A percentile compares a stretch with the other conserved stretches of the same genome.
Evolutionary conservation across 2,329 filamentous ascomycete genomes (phyloP).

Genomic region (Fusarium anguioides): DNA sequence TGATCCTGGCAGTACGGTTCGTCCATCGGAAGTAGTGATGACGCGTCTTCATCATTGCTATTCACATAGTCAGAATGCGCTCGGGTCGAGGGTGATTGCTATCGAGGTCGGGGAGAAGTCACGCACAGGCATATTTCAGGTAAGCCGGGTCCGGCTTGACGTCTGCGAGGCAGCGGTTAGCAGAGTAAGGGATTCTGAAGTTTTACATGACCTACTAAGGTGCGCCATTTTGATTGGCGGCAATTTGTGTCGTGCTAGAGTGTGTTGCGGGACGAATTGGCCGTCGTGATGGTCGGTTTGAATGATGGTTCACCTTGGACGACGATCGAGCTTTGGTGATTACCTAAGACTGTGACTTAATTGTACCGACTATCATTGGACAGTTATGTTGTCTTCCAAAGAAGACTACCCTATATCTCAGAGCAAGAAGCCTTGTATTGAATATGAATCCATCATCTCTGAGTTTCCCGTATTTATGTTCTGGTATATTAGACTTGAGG

Average conservation of each 20-base stretch:
- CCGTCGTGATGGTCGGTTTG: conserved; percentile 42
- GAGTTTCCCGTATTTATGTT: too few relatives aligned
- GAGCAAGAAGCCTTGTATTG: neutral
- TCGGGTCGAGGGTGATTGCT: conserved; percentile 1
- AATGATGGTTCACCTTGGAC: conserved; percentile 28
- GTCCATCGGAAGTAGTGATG: conserved; percentile 98
- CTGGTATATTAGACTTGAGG: neutral
- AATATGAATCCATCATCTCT: too few relatives aligned
- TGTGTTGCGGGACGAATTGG: conserved; percentile 39
- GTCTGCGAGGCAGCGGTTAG: conserved; percentile 49
- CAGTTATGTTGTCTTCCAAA: neutral
- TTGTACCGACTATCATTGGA: conserved; percentile 30
- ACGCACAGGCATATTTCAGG: conserved; percentile 55
- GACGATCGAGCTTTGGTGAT: conserved; percentile 38
- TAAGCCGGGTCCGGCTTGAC: conserved; percentile 57
- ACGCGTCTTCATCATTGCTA: conserved; percentile 85
- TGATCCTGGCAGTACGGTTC: conserved; percentile 80
- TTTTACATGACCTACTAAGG: conserved; percentile 48
- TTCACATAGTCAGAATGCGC: conserved; percentile 39
- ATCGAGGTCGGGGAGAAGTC: conserved; percentile 38
- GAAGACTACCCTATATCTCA: conserved; percentile 29
- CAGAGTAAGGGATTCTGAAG: neutral
- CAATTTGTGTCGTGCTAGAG: conserved; percentile 40
- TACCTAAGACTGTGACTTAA: conserved; percentile 31
- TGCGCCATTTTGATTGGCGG: conserved; percentile 53